Evolutionary conservation across 257 asterid genomes (phyloP).

Genomic region (Plantago major): DNA sequence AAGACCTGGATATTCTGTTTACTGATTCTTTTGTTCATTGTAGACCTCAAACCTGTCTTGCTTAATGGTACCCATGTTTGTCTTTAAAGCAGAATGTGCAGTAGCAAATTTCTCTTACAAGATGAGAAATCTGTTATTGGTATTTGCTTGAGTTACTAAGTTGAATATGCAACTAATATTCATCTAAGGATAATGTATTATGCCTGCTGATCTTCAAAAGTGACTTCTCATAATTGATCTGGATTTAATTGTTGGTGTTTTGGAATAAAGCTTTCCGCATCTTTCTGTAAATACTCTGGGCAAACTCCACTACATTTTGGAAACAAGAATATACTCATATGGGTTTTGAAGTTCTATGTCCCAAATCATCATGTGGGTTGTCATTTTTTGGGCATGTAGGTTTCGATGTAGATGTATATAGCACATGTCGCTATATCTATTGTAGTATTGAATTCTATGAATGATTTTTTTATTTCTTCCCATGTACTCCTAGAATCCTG

Average conservation of each 20-base stretch:
- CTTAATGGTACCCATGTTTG: too few species aligned
- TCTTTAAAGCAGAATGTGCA: too few species aligned
- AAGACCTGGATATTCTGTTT: too few species aligned
- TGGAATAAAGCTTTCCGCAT: not conserved
- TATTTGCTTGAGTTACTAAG: too few species aligned
- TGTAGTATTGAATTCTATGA: not conserved
- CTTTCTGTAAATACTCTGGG: too few species aligned
- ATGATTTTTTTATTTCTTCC: conserved; percentile 15
- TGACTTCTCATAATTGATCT: conserved; percentile 4
- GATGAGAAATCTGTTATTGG: too few species aligned
- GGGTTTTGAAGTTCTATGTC: conserved; percentile 1
- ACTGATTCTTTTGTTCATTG: too few species aligned
- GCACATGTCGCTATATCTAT: too few species aligned
- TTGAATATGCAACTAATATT: too few species aligned
- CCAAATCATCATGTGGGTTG: conserved; percentile 8
- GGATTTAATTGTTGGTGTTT: not conserved
- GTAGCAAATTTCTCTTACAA: too few species aligned
- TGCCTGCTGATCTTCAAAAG: not conserved
- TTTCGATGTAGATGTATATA: not conserved
- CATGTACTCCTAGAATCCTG: conserved; percentile 59
- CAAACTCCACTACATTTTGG: too few species aligned
- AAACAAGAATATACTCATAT: not conserved
- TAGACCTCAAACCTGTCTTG: too few species aligned
- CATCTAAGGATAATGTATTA: conserved; percentile 3
- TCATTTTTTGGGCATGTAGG: conserved; percentile 8